A percentile compares a stretch with the other conserved stretches of the same genome.
phyloP scores from a whole-genome alignment of 345 rosid genomes.

The Aegle marmelos region DNA sequence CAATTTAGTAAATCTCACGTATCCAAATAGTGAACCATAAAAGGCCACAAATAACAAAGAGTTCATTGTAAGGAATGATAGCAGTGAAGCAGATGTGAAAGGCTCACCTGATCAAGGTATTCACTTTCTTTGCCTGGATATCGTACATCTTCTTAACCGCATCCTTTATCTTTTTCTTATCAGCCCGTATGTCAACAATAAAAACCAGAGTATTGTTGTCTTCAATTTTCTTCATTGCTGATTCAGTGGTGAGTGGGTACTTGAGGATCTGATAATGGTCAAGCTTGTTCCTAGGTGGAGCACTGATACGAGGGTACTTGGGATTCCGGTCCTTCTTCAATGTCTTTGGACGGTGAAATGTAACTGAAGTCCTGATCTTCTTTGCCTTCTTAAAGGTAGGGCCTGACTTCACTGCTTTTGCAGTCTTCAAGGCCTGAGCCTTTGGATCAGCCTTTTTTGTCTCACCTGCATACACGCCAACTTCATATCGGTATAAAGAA shows the following conservation, averaged over 20 bases:
- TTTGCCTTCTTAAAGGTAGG: slow-evolving; percentile 65
- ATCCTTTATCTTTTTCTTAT: slow-evolving; percentile 87
- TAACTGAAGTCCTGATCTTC: slow-evolving; percentile 83
- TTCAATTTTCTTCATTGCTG: slow-evolving; percentile 94
- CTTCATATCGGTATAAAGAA: not conserved
- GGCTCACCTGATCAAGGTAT: slow-evolving; percentile 83
- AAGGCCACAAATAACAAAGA: not conserved
- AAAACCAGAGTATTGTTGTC: slow-evolving; percentile 94
- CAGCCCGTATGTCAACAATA: slow-evolving; percentile 93
- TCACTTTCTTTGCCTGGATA: slow-evolving; percentile 90
- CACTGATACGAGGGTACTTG: slow-evolving; percentile 76
- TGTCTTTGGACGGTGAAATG: slow-evolving; percentile 91
- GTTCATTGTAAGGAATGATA: not conserved
- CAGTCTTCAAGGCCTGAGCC: slow-evolving; percentile 87
- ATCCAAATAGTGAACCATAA: not conserved
- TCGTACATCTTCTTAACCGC: slow-evolving; percentile 96
- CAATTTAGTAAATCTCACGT: not conserved
- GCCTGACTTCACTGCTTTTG: slow-evolving; percentile 84
- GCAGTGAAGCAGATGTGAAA: not conserved
- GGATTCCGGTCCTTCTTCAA: slow-evolving; percentile 74
- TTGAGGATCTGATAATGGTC: slow-evolving; percentile 91
- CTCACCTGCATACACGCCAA: slow-evolving; percentile 33
- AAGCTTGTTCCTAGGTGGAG: slow-evolving; percentile 87
- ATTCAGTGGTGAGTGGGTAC: slow-evolving; percentile 89
- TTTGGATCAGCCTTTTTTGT: slow-evolving; percentile 72